phyloP scores from a whole-genome alignment of 345 rosid genomes.

The Abelmoschus esculentus region DNA sequence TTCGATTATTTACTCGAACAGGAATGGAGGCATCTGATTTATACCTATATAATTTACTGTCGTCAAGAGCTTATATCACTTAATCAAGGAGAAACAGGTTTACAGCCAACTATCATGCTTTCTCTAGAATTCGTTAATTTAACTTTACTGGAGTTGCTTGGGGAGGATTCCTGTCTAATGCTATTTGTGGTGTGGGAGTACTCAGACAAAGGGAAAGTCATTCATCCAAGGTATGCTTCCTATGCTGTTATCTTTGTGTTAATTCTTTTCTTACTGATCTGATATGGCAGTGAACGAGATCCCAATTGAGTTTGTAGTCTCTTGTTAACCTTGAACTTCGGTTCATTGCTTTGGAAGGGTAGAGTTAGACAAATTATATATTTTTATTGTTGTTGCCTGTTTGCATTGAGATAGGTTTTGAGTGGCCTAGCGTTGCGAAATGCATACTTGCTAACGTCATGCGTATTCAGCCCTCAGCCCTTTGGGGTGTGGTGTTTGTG shows the following conservation, averaged over 20 bases:
- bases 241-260: constrained; percentile 10
- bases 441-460: not conserved
- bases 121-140: constrained; percentile 56
- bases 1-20: constrained; percentile 37
- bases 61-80: constrained; percentile 38
- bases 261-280: constrained; percentile 9
- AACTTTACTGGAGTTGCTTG: too few relatives aligned
- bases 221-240: constrained; percentile 42
- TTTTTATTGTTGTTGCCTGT: constrained; percentile 2
- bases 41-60: constrained; percentile 41
- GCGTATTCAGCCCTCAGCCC: too few relatives aligned
- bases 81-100: constrained; percentile 27
- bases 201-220: constrained; percentile 37
- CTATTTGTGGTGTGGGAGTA: constrained; percentile 47
- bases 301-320: constrained; percentile 36
- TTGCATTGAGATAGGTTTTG: not conserved
- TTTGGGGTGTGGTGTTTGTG: too few relatives aligned
- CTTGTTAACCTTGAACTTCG: constrained; percentile 51
- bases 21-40: constrained; percentile 66
- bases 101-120: constrained; percentile 48
- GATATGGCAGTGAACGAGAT: constrained; percentile 31
- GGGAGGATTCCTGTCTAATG: constrained; percentile 39
- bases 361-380: not conserved
- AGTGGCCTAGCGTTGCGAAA: not conserved
- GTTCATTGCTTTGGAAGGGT: constrained; percentile 74